Evolutionary conservation across 2,329 filamentous ascomycete species (phyloP).

Genomic region (Exophiala viscosa): DNA sequence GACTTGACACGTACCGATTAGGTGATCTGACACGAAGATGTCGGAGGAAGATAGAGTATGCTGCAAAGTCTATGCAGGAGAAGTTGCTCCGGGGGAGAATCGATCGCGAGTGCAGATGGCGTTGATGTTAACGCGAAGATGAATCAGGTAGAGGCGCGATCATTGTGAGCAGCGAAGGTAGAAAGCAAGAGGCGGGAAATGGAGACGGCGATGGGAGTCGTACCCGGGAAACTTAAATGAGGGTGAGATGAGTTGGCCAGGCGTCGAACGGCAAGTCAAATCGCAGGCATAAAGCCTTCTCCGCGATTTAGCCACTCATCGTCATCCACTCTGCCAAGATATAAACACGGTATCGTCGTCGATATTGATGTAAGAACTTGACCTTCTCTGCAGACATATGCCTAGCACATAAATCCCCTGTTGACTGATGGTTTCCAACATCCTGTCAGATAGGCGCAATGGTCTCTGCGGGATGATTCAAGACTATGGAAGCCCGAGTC

Average conservation of each 20-base stretch:
- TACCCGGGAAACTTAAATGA: not conserved
- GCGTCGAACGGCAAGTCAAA: not conserved
- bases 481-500: no score
- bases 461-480: no score
- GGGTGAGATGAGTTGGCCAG: conserved; percentile 5
- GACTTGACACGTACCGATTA: not conserved
- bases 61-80: no score
- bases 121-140: no score
- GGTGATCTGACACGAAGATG: not conserved
- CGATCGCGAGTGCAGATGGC: no score
- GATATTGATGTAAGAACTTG: not conserved
- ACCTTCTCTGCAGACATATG: not conserved
- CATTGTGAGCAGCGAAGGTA: conserved; percentile 3
- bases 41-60: not conserved
- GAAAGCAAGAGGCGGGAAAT: conserved; percentile 3
- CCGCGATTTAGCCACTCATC: conserved; percentile 6
- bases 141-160: no score
- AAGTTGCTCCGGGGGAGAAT: no score
- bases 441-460: no score
- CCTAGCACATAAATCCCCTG: no score
- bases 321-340: conserved; percentile 7
- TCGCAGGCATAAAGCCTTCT: not conserved
- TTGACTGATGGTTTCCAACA: no score
- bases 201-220: not conserved
- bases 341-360: conserved; percentile 14